Percentiles rank a stretch among this genome's conserved stretches.
Evolutionary conservation across 768 basidiomycete species (phyloP).

Genomic region (Flagelloscypha sp.): DNA sequence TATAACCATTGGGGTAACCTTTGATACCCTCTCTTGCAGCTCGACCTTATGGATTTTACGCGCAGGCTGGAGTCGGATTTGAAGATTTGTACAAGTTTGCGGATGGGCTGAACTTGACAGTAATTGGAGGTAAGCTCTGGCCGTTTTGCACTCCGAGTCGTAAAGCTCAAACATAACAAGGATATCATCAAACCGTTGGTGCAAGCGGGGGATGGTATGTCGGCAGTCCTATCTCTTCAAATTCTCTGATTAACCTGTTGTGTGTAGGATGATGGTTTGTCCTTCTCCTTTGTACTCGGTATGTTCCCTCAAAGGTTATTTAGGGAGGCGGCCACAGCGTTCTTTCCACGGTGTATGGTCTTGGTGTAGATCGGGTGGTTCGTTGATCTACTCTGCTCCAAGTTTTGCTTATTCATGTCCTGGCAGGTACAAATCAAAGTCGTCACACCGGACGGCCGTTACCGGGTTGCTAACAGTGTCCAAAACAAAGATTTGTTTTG

Average conservation of each 20-base stretch:
- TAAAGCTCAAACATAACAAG: too few relatives aligned
- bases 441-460: slow-evolving; percentile 37
- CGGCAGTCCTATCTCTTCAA: too few relatives aligned
- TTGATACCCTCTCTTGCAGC: too few relatives aligned
- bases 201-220: slow-evolving; percentile 28
- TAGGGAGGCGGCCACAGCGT: slow-evolving; percentile 18
- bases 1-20: slow-evolving; percentile 24
- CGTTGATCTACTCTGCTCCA: too few relatives aligned
- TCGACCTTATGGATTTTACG: too few relatives aligned
- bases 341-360: slow-evolving; percentile 15
- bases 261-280: too few relatives aligned
- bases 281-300: too few relatives aligned
- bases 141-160: too few relatives aligned
- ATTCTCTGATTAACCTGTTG: too few relatives aligned
- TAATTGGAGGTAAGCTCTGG: too few relatives aligned
- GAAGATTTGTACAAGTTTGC: slow-evolving; percentile 26
- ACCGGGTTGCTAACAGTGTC: slow-evolving; percentile 30
- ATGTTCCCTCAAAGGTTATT: too few relatives aligned
- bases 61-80: slow-evolving; percentile 23
- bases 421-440: slow-evolving; percentile 22
- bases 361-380: slow-evolving; percentile 19
- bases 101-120: slow-evolving; percentile 25
- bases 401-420: neutral
- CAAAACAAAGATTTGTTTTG: slow-evolving; percentile 39
- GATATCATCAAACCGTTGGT: slow-evolving; percentile 23